Conservation (phyloP, 225 moss, liverwort and hornwort genomes). For the Neckera pumila region DNA sequence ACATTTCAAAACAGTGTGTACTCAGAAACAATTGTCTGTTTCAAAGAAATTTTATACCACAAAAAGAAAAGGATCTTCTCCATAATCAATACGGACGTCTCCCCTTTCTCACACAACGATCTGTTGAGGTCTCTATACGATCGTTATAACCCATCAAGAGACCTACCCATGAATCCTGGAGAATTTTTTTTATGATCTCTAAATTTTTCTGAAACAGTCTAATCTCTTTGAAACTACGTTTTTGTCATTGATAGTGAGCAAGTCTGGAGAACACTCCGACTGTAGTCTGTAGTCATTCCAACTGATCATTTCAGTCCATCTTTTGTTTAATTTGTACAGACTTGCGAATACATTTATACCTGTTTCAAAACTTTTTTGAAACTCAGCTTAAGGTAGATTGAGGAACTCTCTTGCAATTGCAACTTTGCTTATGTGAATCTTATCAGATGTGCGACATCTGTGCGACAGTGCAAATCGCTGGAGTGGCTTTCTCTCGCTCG, state of each 20-base stretch:
- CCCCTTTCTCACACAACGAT: neutral
- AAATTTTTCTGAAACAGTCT: neutral
- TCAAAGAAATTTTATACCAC: neutral
- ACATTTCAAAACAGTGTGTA: neutral
- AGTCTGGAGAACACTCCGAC: neutral
- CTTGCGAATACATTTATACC: neutral
- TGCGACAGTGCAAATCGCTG: slow-evolving; percentile 57
- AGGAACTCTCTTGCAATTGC: neutral
- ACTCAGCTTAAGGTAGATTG: neutral
- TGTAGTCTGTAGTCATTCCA: neutral
- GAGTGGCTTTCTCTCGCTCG: slow-evolving; percentile 59
- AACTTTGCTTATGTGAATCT: neutral
- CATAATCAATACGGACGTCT: neutral
- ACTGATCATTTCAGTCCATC: neutral
- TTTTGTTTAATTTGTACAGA: neutral
- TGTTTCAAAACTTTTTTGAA: neutral
- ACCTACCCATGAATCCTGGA: neutral
- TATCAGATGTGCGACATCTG: neutral
- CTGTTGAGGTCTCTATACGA: neutral
- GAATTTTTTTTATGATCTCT: too few species aligned
- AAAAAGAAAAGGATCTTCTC: too few species aligned
- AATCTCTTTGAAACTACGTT: neutral
- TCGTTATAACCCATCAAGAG: neutral
- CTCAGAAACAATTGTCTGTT: neutral
- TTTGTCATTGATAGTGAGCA: neutral